Conservation (phyloP, 352 stramenopile species). For the Phytophthora meadii region DNA sequence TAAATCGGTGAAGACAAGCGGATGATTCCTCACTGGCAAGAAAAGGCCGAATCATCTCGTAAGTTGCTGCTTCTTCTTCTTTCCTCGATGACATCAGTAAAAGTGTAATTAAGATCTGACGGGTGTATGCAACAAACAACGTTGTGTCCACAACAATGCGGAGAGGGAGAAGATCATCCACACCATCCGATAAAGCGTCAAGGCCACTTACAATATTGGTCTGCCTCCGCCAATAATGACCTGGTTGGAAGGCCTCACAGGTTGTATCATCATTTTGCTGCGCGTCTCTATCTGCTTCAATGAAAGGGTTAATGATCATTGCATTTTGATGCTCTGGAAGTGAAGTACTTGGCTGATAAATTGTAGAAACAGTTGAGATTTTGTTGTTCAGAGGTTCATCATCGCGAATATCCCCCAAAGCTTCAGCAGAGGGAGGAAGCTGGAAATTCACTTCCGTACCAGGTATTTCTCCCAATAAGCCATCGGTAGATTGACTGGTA, state of each 20-base stretch:
- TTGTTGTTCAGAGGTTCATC: constrained; percentile 4
- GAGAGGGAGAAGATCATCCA: constrained; percentile 40
- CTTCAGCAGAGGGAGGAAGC: background rate
- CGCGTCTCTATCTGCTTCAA: constrained; percentile 28
- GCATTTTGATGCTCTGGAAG: background rate
- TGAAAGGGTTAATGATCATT: constrained; percentile 20
- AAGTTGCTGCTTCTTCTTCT: constrained; percentile 13
- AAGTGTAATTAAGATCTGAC: constrained; percentile 35
- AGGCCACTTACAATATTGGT: background rate
- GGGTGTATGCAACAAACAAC: constrained; percentile 41
- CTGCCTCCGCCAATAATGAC: constrained; percentile 6
- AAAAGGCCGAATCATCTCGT: constrained; percentile 29
- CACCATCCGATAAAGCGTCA: background rate
- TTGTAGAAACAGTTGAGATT: background rate
- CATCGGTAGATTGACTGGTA: constrained; percentile 21
- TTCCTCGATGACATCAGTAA: constrained; percentile 19
- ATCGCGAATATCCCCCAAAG: background rate
- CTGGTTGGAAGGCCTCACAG: constrained; percentile 21
- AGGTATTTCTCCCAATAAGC: constrained; percentile 4
- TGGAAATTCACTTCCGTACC: background rate
- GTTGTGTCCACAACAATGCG: constrained; percentile 34
- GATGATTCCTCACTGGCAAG: constrained; percentile 20
- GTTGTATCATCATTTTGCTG: constrained; percentile 25
- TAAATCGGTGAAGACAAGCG: constrained; percentile 26
- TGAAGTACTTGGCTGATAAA: background rate